Percentiles rank a stretch among this genome's conserved stretches.
phyloP scores from a whole-genome alignment of 1,284 basidiomycete genomes.

The Polyporus tsugae region DNA sequence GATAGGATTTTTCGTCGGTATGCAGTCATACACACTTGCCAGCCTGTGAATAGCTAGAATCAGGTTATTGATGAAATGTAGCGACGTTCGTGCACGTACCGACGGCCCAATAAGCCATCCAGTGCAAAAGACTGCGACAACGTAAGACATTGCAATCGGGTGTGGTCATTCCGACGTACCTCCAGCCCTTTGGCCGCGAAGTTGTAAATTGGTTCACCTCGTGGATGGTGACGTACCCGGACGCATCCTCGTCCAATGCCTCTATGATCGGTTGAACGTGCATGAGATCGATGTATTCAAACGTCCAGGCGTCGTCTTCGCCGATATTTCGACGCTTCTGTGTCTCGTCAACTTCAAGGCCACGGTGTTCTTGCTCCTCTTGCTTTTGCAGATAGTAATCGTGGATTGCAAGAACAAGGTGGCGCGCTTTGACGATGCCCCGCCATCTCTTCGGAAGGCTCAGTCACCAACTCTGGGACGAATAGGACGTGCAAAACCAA shows the following conservation, averaged over 20 bases:
- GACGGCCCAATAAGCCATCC: conserved; percentile 57
- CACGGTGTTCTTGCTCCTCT: conserved; percentile 20
- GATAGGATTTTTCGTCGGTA: conserved; percentile 36
- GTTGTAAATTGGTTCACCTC: conserved; percentile 55
- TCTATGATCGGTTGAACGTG: conserved; percentile 54
- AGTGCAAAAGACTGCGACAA: conserved; percentile 47
- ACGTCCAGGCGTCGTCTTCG: conserved; percentile 51
- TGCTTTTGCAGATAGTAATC: conserved; percentile 44
- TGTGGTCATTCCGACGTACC: conserved; percentile 33
- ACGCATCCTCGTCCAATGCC: conserved; percentile 58
- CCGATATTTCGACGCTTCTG: conserved; percentile 35
- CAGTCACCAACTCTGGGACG: background rate
- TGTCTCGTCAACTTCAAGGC: conserved; percentile 16
- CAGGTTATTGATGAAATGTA: background rate
- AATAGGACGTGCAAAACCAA: background rate
- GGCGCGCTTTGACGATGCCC: conserved; percentile 45
- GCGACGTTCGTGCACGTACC: conserved; percentile 37
- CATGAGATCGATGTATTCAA: conserved; percentile 50
- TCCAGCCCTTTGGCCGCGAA: conserved; percentile 36
- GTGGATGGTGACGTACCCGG: conserved; percentile 55
- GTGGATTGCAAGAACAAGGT: conserved; percentile 46
- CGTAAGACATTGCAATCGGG: conserved; percentile 7
- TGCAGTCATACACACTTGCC: conserved; percentile 19
- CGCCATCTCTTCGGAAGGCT: conserved; percentile 41
- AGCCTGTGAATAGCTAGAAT: conserved; percentile 10